Evolutionary conservation across 345 rosid genomes (phyloP), one percentile per base, ranked within the genome.

Genomic region (Aquilaria sinensis): DNA sequence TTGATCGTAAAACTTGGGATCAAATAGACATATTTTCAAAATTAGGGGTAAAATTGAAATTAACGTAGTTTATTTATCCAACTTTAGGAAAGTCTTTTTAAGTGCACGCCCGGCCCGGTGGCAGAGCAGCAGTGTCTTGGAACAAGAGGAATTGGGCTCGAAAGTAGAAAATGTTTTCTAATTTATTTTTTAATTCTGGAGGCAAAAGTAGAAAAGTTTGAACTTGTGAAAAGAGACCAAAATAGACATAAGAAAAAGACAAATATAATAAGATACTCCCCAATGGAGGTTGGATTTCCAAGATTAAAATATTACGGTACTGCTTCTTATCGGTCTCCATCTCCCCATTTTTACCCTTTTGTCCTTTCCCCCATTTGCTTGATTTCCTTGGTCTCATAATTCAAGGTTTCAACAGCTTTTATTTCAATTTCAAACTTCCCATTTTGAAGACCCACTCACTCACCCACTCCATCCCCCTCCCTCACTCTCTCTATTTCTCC

Each of bases 391-490:
- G 43, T 9, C 5, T 37, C 43, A 3, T 4, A 37, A 37, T 4
- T 37, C 43, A 37, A 37, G 43, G 43, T 49, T 15, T 60, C 46
- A n/a, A 31, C 65, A 72, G 65, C 67, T 72, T 72, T 62, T 53
- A 69, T 74, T 76, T 75, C 70, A 78, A 76, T 62, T 74, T 76
- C 77, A 72, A 78, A 76, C 65, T 71, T 72, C 57, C 59, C 55
- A 23, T 23, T 23, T 23, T 23, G 23, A 23, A 23, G 23, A 23
- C 23, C 23, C 23, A 23, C 23, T 23, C 37, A 33, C 37, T 47
- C 6, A 15, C 49, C 47, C 49, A 9, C 34, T 47, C 51, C 1
- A 11, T 53, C 14, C 12, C 65, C 16, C 71, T 56, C 56, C 34
- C 67, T 37, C 43, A 7, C 50, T 14, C 53, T 56, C 67, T 56